Evolutionary conservation across 192 early-diverging fungal genomes (phyloP).

Genomic region (Podila clonocystis): DNA sequence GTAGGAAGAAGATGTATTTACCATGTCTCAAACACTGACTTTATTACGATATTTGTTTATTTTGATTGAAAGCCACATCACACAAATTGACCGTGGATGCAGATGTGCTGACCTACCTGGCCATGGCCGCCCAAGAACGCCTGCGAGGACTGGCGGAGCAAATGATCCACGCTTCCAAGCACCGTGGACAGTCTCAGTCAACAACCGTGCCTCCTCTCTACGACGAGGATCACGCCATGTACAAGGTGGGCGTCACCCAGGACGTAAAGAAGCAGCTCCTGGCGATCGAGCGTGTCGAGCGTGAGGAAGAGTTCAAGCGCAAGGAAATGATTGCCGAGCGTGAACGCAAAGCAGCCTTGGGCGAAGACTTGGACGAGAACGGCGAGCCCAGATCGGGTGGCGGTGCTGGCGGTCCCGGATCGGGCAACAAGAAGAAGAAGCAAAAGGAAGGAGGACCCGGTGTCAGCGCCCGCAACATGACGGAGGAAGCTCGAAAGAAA

Average conservation of each 20-base stretch:
- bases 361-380: constrained; percentile 48
- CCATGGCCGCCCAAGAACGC: constrained; percentile 76
- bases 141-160: constrained; percentile 70
- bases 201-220: constrained; percentile 68
- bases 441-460: constrained; percentile 48
- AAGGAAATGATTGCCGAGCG: constrained; percentile 57
- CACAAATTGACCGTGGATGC: constrained; percentile 59
- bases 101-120: constrained; percentile 70
- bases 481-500: constrained; percentile 42
- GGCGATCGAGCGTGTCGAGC: constrained; percentile 75
- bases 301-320: constrained; percentile 70
- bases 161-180: constrained; percentile 77
- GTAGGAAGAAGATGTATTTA: neutral
- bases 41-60: neutral
- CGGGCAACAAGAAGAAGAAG: constrained; percentile 33
- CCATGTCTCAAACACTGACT: neutral
- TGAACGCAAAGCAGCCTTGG: constrained; percentile 46
- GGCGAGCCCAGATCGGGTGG: constrained; percentile 18
- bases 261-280: constrained; percentile 77
- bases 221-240: constrained; percentile 66
- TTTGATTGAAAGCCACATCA: constrained; percentile 29
- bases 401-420: constrained; percentile 25
- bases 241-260: constrained; percentile 71
- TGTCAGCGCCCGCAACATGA: constrained; percentile 58
- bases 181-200: constrained; percentile 70